Evolutionary conservation across 805 yeast genomes (phyloP).

Genomic region (Candida dendrica): DNA sequence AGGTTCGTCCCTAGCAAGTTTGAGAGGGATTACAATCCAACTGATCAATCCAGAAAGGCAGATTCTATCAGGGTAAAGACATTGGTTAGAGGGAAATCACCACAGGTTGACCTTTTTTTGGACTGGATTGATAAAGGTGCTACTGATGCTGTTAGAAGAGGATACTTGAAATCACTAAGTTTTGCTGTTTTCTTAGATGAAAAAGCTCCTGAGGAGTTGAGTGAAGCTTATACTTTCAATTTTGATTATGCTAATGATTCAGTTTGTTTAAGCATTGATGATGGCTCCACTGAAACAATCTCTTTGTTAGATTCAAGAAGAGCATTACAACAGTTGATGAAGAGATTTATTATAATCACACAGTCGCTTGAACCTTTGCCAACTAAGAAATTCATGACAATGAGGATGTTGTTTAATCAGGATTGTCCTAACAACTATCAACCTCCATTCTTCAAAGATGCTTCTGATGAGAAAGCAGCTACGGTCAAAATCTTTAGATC

Average conservation of each 20-base stretch:
- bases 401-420: conserved; percentile 44
- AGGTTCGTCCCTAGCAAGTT: conserved; percentile 32
- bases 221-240: conserved; percentile 45
- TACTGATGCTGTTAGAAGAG: conserved; percentile 33
- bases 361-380: conserved; percentile 50
- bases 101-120: conserved; percentile 40
- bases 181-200: conserved; percentile 39
- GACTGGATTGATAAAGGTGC: conserved; percentile 50
- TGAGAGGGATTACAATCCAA: conserved; percentile 18
- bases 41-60: conserved; percentile 19
- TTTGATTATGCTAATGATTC: conserved; percentile 33
- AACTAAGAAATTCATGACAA: conserved; percentile 34
- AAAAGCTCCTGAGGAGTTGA: conserved; percentile 31
- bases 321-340: conserved; percentile 41
- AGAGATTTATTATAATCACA: conserved; percentile 43
- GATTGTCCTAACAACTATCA: conserved; percentile 40
- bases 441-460: conserved; percentile 41
- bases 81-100: conserved; percentile 37
- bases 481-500: conserved; percentile 22
- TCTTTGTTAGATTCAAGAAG: conserved; percentile 32
- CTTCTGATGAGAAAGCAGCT: conserved; percentile 28
- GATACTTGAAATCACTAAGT: conserved; percentile 37
- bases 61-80: conserved; percentile 41
- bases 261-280: conserved; percentile 19
- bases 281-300: conserved; percentile 9